Evolutionary conservation across 2,329 filamentous ascomycete genomes (phyloP).

Genomic region (Diaporthe sp.): DNA sequence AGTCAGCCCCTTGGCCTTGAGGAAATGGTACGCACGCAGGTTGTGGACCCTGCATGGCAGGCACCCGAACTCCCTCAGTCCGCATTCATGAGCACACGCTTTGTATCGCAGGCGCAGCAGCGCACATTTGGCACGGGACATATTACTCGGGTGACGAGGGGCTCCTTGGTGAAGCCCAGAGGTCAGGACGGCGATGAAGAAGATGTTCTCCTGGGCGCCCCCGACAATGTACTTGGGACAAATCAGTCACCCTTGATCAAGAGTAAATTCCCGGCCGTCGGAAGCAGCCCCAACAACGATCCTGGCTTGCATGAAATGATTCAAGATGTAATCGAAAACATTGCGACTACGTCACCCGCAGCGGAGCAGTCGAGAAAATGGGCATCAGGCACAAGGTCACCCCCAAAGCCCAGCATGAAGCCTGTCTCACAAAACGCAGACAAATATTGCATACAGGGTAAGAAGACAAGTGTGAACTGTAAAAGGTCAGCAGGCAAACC

Average conservation of each 20-base stretch:
- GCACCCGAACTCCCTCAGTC: constrained; percentile 47
- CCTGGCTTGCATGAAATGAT: constrained; percentile 28
- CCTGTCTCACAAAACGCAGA: neutral
- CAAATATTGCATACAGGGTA: neutral
- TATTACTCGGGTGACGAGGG: constrained; percentile 30
- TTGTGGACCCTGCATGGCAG: constrained; percentile 51
- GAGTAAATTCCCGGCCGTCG: constrained; percentile 25
- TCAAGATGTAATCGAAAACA: constrained; percentile 30
- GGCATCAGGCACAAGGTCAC: neutral
- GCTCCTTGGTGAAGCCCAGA: constrained; percentile 31
- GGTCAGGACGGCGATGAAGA: constrained; percentile 43
- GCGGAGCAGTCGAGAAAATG: constrained; percentile 3
- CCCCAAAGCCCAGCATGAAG: neutral
- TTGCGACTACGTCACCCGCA: constrained; percentile 26
- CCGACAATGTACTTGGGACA: neutral
- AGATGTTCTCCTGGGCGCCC: constrained; percentile 43
- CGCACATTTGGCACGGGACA: constrained; percentile 10
- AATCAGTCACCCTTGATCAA: constrained; percentile 29
- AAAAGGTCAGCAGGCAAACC: neutral
- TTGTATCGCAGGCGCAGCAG: constrained; percentile 5
- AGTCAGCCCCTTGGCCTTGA: constrained; percentile 19
- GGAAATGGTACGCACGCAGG: constrained; percentile 34
- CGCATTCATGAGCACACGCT: constrained; percentile 33
- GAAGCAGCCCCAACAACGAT: constrained; percentile 31
- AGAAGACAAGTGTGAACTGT: neutral